Evolutionary conservation across 148 eudicot species (phyloP).

Genomic region (Silene uniflora): DNA sequence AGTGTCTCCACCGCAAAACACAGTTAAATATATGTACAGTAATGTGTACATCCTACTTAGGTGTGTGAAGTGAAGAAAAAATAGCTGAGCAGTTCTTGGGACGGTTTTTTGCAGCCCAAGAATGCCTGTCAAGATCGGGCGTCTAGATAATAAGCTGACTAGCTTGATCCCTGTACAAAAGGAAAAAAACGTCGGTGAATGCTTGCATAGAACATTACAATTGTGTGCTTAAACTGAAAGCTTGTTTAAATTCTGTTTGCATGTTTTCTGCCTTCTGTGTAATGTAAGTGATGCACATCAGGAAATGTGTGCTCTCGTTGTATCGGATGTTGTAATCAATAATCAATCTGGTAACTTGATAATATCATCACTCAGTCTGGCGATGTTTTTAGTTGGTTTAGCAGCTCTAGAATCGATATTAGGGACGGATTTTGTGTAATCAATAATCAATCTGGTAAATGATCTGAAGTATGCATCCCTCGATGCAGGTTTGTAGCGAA

Average conservation of each 20-base stretch:
- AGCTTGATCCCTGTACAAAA: neutral
- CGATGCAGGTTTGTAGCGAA: no score
- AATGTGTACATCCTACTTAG: slow-evolving; percentile 9
- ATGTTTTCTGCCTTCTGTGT: neutral
- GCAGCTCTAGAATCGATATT: neutral
- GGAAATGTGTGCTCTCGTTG: neutral
- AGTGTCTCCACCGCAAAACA: slow-evolving; percentile 12
- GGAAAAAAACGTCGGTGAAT: neutral
- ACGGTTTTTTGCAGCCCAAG: slow-evolving; percentile 22
- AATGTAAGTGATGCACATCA: neutral
- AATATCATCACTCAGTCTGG: neutral
- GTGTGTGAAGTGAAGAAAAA: slow-evolving; percentile 2
- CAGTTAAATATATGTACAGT: slow-evolving; percentile 25
- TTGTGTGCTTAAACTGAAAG: neutral
- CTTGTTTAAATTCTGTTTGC: no score
- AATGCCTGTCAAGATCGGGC: slow-evolving; percentile 9
- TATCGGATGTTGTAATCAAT: neutral
- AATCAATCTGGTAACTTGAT: neutral
- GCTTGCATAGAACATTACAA: neutral
- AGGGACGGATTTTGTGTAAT: neutral
- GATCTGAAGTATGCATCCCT: no score
- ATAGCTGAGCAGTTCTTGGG: slow-evolving; percentile 6
- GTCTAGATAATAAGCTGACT: neutral
- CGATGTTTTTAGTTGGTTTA: neutral
- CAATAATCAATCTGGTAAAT: no score